Evolutionary conservation across 1,284 basidiomycete species (phyloP).

Genomic region (Ceratobasidium sp.): DNA sequence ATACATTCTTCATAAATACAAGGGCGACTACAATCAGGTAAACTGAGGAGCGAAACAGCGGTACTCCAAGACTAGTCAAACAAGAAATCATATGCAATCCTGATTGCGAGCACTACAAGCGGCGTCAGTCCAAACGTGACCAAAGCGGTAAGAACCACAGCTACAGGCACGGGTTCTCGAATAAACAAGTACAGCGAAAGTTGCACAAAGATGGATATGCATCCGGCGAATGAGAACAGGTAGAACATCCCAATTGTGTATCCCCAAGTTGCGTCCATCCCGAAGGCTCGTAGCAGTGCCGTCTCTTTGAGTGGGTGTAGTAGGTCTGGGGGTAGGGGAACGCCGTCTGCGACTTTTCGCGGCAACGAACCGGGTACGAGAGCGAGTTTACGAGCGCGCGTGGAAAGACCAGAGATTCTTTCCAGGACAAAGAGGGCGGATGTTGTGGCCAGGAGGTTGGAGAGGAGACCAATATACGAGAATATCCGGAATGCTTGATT

Average conservation of each 20-base stretch:
- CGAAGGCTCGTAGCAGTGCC: constrained; percentile 23
- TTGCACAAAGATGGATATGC: constrained; percentile 30
- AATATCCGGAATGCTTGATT: constrained; percentile 31
- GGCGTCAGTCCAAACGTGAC: constrained; percentile 23
- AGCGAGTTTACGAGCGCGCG: constrained; percentile 25
- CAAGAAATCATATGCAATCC: constrained; percentile 23
- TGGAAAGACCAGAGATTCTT: constrained; percentile 31
- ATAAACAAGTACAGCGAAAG: constrained; percentile 31
- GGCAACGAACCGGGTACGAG: constrained; percentile 29
- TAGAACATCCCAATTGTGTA: constrained; percentile 37
- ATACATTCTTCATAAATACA: too few species aligned
- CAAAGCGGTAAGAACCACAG: constrained; percentile 7
- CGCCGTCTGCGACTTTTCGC: constrained; percentile 11
- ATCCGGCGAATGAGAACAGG: constrained; percentile 24
- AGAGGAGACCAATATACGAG: constrained; percentile 29
- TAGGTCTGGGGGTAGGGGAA: constrained; percentile 26
- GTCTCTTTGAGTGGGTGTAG: constrained; percentile 27
- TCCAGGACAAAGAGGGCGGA: constrained; percentile 38
- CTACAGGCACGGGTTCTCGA: constrained; percentile 22
- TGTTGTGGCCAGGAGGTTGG: constrained; percentile 28
- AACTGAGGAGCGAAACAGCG: too few species aligned
- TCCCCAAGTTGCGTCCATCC: constrained; percentile 35
- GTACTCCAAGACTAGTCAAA: background rate
- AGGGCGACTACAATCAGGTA: too few species aligned
- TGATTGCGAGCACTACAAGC: constrained; percentile 15